These are phyloP conservation scores for Tolypocladium capitatum DNA, from an alignment of 2,329 filamentous ascomycete species.

Conservation along the genomic window DNA sequence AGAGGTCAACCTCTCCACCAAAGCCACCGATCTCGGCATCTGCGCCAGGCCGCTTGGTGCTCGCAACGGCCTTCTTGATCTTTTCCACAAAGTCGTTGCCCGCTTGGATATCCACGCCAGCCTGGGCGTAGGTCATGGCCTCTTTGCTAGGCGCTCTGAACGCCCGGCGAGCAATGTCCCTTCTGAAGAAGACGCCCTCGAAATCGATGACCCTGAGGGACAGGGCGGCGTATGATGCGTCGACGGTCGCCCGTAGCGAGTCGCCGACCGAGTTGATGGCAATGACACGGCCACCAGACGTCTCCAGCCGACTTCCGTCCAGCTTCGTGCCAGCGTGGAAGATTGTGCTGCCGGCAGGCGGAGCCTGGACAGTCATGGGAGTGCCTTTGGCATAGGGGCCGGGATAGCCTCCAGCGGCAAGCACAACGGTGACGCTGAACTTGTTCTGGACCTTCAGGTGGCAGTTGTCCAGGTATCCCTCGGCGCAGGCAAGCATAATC, in stretches of 20 bases:
- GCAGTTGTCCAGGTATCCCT: slow-evolving; percentile 59
- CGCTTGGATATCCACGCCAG: slow-evolving; percentile 87
- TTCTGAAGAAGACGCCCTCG: slow-evolving; percentile 80
- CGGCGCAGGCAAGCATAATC: slow-evolving; percentile 74
- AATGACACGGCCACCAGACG: slow-evolving; percentile 82
- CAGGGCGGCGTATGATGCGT: slow-evolving; percentile 77
- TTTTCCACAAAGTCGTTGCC: slow-evolving; percentile 85
- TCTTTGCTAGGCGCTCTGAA: slow-evolving; percentile 36
- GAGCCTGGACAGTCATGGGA: slow-evolving; percentile 35
- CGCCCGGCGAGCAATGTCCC: slow-evolving; percentile 76
- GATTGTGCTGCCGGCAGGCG: slow-evolving; percentile 43
- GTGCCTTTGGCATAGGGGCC: slow-evolving; percentile 72
- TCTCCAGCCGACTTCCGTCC: slow-evolving; percentile 50
- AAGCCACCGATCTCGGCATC: slow-evolving; percentile 94
- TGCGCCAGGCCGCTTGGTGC: slow-evolving; percentile 73
- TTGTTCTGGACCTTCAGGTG: slow-evolving; percentile 52
- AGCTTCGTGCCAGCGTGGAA: slow-evolving; percentile 87
- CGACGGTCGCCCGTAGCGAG: slow-evolving; percentile 69
- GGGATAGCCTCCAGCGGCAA: slow-evolving; percentile 85
- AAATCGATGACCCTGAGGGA: slow-evolving; percentile 57
- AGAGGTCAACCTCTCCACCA: slow-evolving; percentile 52
- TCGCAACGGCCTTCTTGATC: slow-evolving; percentile 82
- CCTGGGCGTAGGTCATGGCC: slow-evolving; percentile 77
- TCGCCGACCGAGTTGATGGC: slow-evolving; percentile 67
- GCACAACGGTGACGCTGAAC: slow-evolving; percentile 85